These are phyloP conservation scores for Anastatica hierochuntica DNA, from an alignment of 345 rosid genomes.

Conservation along the genomic window DNA sequence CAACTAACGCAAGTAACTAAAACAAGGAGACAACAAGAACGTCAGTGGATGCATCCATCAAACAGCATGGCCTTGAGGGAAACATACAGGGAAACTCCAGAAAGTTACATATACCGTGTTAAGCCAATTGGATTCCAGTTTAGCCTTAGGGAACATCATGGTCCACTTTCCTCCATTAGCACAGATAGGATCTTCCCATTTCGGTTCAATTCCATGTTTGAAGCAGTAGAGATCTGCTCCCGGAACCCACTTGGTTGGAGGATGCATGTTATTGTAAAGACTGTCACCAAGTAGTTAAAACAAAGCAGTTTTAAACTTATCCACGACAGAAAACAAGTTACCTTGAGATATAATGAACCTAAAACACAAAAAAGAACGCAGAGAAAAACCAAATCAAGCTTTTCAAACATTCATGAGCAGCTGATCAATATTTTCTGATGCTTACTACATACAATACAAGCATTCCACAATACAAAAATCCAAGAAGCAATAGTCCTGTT, in stretches of 20 bases:
- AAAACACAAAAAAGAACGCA: no score
- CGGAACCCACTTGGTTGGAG: slow-evolving; percentile 49
- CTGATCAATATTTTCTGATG: no score
- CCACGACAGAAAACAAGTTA: no score
- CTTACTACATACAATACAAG: no score
- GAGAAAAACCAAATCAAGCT: no score
- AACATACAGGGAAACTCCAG: neutral
- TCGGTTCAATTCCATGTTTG: slow-evolving; percentile 73
- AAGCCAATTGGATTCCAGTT: slow-evolving; percentile 63
- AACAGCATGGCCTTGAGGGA: neutral
- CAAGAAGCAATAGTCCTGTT: neutral
- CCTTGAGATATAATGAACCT: no score
- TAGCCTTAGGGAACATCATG: slow-evolving; percentile 34
- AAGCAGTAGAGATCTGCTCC: slow-evolving; percentile 78
- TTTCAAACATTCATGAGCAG: no score
- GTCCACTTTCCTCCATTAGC: slow-evolving; percentile 95
- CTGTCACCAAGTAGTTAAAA: slow-evolving; percentile 28
- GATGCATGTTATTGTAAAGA: slow-evolving; percentile 70
- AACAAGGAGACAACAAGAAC: neutral
- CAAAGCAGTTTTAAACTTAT: no score
- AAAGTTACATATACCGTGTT: slow-evolving; percentile 47
- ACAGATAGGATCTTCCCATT: slow-evolving; percentile 96
- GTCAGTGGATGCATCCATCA: neutral
- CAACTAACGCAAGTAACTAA: slow-evolving; percentile 72
- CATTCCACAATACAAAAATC: neutral